Conservation (phyloP, 352 stramenopile genomes). For the Blastocystis sp. region DNA sequence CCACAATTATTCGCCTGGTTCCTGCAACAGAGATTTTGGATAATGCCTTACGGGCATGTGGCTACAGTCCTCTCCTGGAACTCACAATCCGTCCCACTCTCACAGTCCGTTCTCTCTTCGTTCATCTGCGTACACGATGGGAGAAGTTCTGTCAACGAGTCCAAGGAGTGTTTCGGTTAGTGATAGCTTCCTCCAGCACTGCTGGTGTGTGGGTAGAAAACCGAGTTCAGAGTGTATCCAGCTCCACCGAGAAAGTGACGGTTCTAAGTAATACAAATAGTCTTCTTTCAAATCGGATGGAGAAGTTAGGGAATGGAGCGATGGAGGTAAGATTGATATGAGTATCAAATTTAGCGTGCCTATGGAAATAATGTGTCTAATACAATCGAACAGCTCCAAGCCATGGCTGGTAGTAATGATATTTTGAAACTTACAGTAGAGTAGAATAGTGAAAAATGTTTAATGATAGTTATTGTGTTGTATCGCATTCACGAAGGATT, state of each 20-base stretch:
- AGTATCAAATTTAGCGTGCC: not conserved
- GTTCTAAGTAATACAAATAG: conserved; percentile 13
- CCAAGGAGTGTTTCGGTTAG: conserved; percentile 32
- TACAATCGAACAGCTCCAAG: conserved; percentile 46
- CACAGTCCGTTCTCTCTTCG: conserved; percentile 1
- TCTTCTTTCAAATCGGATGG: conserved; percentile 33
- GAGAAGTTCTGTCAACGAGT: conserved; percentile 11
- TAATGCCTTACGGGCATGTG: not conserved
- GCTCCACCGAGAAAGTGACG: not conserved
- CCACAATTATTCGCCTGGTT: conserved; percentile 38
- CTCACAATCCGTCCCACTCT: conserved; percentile 5
- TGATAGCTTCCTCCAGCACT: conserved; percentile 34
- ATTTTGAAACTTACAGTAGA: conserved; percentile 36
- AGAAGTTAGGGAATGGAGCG: not conserved
- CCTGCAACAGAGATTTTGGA: conserved; percentile 11
- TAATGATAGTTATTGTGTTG: conserved; percentile 26
- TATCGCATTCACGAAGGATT: conserved; percentile 41
- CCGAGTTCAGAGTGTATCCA: not conserved
- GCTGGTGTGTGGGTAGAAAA: conserved; percentile 57
- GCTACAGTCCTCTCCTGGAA: conserved; percentile 44
- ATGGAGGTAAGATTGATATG: not conserved
- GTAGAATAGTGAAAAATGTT: not conserved
- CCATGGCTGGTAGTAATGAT: not conserved
- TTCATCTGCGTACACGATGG: conserved; percentile 23
- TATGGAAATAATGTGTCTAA: conserved; percentile 40